Percentiles rank a stretch among this genome's conserved stretches.
Conservation (phyloP, 2,329 filamentous ascomycete species). For the Elsinoe necatrix region DNA sequence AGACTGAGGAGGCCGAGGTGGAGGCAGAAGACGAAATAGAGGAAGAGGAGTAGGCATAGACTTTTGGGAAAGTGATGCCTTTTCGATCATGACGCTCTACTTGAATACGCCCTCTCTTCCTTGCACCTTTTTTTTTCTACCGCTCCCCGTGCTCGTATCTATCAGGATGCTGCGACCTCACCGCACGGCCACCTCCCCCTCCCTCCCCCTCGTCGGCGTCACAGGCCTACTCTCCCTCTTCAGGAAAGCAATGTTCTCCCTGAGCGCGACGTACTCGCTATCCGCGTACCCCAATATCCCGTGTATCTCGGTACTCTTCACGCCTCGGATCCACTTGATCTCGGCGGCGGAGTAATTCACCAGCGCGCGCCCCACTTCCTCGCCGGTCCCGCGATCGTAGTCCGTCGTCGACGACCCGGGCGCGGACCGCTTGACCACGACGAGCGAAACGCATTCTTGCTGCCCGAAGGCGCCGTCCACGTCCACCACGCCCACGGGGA, state of each 20-base stretch:
- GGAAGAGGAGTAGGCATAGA: not conserved
- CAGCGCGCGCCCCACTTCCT: constrained; percentile 78
- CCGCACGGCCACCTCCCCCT: not conserved
- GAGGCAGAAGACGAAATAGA: constrained; percentile 5
- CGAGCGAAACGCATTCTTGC: constrained; percentile 81
- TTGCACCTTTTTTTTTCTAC: too few relatives aligned
- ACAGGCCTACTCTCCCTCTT: constrained; percentile 22
- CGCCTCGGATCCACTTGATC: constrained; percentile 74
- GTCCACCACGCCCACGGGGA: constrained; percentile 83
- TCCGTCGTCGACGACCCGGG: constrained; percentile 4
- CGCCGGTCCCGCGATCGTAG: constrained; percentile 45
- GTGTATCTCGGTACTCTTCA: constrained; percentile 73
- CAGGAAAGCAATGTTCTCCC: constrained; percentile 79
- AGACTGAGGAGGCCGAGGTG: constrained; percentile 16
- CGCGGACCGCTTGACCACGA: constrained; percentile 58
- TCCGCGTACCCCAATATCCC: constrained; percentile 81
- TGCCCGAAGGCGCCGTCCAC: constrained; percentile 83
- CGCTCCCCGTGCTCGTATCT: too few relatives aligned
- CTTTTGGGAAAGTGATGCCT: not conserved
- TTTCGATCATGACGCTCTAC: not conserved
- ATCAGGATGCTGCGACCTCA: not conserved
- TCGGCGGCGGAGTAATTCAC: constrained; percentile 89
- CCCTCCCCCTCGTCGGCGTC: constrained; percentile 14
- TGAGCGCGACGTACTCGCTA: constrained; percentile 83
- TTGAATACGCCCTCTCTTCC: not conserved